Evolutionary conservation across 495 filamentous ascomycete species (phyloP).

Genomic region (Xanthoparmelia taractica): DNA sequence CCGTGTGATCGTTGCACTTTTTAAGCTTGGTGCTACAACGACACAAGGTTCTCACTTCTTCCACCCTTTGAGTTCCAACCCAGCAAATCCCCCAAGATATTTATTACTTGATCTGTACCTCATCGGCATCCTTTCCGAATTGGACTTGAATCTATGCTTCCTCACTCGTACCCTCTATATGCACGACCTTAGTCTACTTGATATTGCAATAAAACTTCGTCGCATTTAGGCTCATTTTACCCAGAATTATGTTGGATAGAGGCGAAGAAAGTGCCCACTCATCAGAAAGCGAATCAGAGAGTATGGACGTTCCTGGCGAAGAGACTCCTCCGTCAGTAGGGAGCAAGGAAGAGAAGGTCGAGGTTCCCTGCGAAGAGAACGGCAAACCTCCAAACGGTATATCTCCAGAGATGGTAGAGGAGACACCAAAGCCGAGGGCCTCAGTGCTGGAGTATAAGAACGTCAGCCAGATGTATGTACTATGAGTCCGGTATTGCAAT

Average conservation of each 20-base stretch:
- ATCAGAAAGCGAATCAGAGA: constrained; percentile 1
- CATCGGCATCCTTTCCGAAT: not conserved
- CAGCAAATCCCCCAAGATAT: not conserved
- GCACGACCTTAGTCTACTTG: not conserved
- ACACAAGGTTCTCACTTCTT: not conserved
- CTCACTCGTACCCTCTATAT: not conserved
- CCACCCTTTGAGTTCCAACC: not conserved
- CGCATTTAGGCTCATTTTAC: too few species aligned
- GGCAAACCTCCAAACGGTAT: not conserved
- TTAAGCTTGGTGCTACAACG: not conserved
- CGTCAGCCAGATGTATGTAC: constrained; percentile 14
- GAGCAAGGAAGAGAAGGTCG: not conserved
- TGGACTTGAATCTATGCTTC: too few species aligned
- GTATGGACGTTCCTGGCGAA: not conserved
- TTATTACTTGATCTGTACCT: not conserved
- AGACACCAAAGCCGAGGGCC: constrained; percentile 7
- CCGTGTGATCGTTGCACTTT: not conserved
- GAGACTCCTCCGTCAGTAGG: not conserved
- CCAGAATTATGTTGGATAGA: not conserved
- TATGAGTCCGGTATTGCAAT: not conserved
- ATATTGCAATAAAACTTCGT: not conserved
- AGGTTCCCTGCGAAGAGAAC: not conserved
- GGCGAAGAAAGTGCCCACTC: not conserved
- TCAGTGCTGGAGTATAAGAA: constrained; percentile 15
- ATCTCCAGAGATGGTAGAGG: not conserved